Evolutionary conservation across 257 asterid genomes (phyloP).

Genomic region (Paraleonurus japonicus): DNA sequence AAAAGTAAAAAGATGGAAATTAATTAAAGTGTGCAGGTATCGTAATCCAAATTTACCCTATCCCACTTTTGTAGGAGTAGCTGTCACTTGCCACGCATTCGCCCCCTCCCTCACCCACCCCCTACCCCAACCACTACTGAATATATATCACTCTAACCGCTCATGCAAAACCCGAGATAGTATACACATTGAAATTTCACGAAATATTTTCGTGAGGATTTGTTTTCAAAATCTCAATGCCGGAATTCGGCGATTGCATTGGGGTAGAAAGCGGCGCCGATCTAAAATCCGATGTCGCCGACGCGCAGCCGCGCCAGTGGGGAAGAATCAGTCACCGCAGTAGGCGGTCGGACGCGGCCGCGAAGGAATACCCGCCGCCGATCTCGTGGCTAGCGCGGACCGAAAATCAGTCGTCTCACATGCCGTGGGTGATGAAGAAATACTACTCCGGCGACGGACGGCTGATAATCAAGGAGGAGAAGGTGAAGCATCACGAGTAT

Average conservation of each 20-base stretch:
- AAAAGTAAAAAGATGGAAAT: neutral
- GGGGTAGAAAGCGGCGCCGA: conserved; percentile 59
- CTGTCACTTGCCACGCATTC: conserved; percentile 30
- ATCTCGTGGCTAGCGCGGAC: conserved; percentile 45
- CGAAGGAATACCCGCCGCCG: conserved; percentile 60
- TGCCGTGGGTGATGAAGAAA: conserved; percentile 69
- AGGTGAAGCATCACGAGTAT: conserved; percentile 49
- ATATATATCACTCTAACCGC: conserved; percentile 2
- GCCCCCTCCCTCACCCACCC: neutral
- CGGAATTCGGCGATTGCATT: conserved; percentile 44
- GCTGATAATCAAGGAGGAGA: conserved; percentile 61
- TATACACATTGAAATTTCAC: neutral
- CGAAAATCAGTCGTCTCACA: conserved; percentile 35
- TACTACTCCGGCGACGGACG: conserved; percentile 54
- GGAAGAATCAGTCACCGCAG: neutral
- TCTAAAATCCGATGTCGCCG: conserved; percentile 23
- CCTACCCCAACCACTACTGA: neutral
- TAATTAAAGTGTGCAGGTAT: neutral
- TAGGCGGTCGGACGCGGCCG: conserved; percentile 7
- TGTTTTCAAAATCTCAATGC: conserved; percentile 30
- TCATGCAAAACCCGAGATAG: conserved; percentile 22
- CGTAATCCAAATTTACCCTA: conserved; percentile 24
- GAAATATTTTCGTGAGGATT: neutral
- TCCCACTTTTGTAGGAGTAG: conserved; percentile 18
- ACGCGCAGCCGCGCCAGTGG: conserved; percentile 3